Conservation (phyloP, 2,329 filamentous ascomycete species). For the Penicillium palitans region DNA sequence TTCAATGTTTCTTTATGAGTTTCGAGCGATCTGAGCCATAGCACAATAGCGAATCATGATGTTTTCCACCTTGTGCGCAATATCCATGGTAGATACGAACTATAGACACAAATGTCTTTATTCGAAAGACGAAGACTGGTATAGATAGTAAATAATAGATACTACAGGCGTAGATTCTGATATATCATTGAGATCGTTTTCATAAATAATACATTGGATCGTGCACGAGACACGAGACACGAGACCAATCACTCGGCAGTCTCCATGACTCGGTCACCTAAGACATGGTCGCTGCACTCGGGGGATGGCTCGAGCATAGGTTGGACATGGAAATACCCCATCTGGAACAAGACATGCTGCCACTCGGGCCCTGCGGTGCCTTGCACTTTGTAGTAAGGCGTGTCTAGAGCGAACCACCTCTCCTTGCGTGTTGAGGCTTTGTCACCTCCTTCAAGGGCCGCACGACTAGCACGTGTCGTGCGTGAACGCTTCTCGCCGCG, state of each 20-base stretch:
- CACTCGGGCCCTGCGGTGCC: conserved; percentile 57
- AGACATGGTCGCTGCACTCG: conserved; percentile 17
- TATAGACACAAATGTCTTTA: too few relatives aligned
- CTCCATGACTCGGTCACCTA: background rate
- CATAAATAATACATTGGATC: conserved; percentile 3
- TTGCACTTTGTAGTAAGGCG: conserved; percentile 64
- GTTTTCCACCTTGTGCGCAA: background rate
- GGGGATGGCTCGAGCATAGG: conserved; percentile 18
- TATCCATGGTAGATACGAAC: too few relatives aligned
- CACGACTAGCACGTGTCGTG: conserved; percentile 72
- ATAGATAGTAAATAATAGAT: background rate
- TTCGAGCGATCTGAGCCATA: conserved; percentile 6
- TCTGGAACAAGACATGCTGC: conserved; percentile 38
- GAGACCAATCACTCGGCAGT: background rate
- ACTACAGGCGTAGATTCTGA: background rate
- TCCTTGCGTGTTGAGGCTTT: conserved; percentile 68
- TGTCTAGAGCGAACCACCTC: conserved; percentile 65
- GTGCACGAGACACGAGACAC: background rate
- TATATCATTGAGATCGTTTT: conserved; percentile 1
- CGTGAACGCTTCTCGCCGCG: conserved; percentile 58
- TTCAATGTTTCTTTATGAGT: conserved; percentile 2
- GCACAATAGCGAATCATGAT: background rate
- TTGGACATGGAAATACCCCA: conserved; percentile 34
- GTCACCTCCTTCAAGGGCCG: conserved; percentile 73
- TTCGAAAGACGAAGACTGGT: background rate